phyloP scores from a whole-genome alignment of 306 rosid genomes.

The Fragaria iinumae region DNA sequence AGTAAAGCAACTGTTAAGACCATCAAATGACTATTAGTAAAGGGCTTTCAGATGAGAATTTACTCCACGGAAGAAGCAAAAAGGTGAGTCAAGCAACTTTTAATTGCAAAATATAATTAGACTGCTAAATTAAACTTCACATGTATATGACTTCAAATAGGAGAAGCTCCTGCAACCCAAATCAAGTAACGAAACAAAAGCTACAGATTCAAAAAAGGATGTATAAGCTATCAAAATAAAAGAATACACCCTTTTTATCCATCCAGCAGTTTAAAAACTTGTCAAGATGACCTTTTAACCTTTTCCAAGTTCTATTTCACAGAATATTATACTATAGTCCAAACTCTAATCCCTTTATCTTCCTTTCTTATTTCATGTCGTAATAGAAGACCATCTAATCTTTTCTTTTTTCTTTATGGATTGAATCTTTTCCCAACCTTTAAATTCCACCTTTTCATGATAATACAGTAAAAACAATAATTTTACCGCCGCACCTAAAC shows the following conservation, averaged over 20 bases:
- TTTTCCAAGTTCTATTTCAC: not conserved
- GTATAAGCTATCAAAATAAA: not conserved
- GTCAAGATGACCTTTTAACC: not conserved
- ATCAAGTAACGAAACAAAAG: not conserved
- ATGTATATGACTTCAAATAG: not conserved
- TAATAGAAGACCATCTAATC: not conserved
- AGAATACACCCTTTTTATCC: conserved; percentile 7
- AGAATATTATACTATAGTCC: not conserved
- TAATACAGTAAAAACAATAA: not conserved
- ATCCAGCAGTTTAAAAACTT: not conserved
- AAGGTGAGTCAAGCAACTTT: not conserved
- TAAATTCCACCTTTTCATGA: not conserved
- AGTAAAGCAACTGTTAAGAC: not conserved
- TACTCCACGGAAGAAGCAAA: not conserved
- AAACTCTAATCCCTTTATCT: not conserved
- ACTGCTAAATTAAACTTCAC: not conserved
- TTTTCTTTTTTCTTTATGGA: not conserved
- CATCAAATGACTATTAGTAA: not conserved
- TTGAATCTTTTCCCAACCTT: not conserved
- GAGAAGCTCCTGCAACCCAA: not conserved
- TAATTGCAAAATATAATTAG: not conserved
- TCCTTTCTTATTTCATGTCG: not conserved
- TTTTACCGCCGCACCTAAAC: too few relatives aligned
- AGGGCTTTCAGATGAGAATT: not conserved
- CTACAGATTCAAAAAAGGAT: not conserved